Base-by-base conservation (phyloP, 2,329 filamentous ascomycete genomes). In the Catunica adiposa region DNA sequence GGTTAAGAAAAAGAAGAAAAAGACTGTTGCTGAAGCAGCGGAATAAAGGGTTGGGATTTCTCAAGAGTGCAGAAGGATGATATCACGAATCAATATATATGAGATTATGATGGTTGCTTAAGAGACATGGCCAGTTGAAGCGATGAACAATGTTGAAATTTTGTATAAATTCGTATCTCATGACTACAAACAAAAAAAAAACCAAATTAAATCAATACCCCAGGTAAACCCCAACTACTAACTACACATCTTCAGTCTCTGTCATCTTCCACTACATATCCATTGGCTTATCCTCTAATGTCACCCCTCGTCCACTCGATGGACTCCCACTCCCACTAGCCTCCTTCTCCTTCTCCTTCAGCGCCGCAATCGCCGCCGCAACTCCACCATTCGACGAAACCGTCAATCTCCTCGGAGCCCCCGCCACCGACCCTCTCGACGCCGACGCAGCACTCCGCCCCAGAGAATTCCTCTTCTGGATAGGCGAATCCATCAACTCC, bases 391-490 rank as follows among this genome's bases (percentile, higher is more conserved):
- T 61, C 23, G 62, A 63, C 23, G 63, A 60, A 56, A 64, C 68
- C 61, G 65, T 71, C 62, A 72, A 20, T 47, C 56, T 38, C 53
- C 56, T 58, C n/a, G 56, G 54, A 72, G 34, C 76, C 68, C 58
- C 73, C 17, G 34, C 26, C 54, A 44, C 42, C 17, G 53, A 73
- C 40, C 11, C 15, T 55, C 75, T 68, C 50, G 50, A 52, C 22
- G 40, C 46, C 22, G 71, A 68, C 58, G 69, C 68, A 61, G 71
- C 74, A 15, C 53, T 53, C 60, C 80, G 73, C 48, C 75, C 74
- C 17, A 84, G 66, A 60, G 81, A 85, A 64, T 83, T 80, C 53
- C 81, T 76, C 68, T 84, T 84, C 62, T 82, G 78, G 1, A 78
- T 57, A 61, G 62, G 61, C 22, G 63, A 63, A 38, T 64, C 63